Conservation (phyloP, 352 stramenopile genomes). For the Phytophthora citrophthora region DNA sequence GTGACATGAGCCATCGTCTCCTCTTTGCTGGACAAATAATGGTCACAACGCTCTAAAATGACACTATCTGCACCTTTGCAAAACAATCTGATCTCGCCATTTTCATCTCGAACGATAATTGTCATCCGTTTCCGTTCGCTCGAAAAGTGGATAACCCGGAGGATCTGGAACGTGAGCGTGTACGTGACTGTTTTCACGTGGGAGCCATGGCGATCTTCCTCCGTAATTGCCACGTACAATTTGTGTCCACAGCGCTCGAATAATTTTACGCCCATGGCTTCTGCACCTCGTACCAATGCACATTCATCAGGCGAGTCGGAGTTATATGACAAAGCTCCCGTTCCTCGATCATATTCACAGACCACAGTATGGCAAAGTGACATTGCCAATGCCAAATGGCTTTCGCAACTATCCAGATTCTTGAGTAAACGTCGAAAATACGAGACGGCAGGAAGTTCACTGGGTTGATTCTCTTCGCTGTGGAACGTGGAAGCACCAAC, state of each 20-base stretch:
- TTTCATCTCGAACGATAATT: slow-evolving; percentile 70
- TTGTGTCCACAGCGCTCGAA: slow-evolving; percentile 58
- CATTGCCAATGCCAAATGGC: slow-evolving; percentile 74
- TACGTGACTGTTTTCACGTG: slow-evolving; percentile 75
- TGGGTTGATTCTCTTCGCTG: slow-evolving; percentile 15
- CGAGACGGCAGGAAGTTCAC: slow-evolving; percentile 28
- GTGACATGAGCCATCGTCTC: slow-evolving; percentile 81
- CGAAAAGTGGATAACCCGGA: slow-evolving; percentile 76
- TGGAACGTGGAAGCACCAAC: slow-evolving; percentile 16
- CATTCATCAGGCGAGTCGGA: slow-evolving; percentile 94
- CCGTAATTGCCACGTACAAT: slow-evolving; percentile 65
- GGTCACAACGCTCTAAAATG: slow-evolving; percentile 72
- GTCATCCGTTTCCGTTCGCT: slow-evolving; percentile 88
- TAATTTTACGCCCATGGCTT: slow-evolving; percentile 82
- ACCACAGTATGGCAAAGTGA: slow-evolving; percentile 90
- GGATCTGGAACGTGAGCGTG: slow-evolving; percentile 69
- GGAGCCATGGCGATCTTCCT: slow-evolving; percentile 61
- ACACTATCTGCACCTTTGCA: slow-evolving; percentile 87
- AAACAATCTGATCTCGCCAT: slow-evolving; percentile 62
- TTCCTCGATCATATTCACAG: slow-evolving; percentile 54
- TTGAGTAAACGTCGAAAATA: slow-evolving; percentile 56
- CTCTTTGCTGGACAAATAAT: slow-evolving; percentile 58
- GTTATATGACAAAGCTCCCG: slow-evolving; percentile 75
- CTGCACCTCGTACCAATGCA: slow-evolving; percentile 87
- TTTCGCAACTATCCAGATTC: slow-evolving; percentile 61